Evolutionary conservation across 768 basidiomycete genomes (phyloP), one percentile per base, ranked within the genome.

Genomic region (Galerina sulciceps): DNA sequence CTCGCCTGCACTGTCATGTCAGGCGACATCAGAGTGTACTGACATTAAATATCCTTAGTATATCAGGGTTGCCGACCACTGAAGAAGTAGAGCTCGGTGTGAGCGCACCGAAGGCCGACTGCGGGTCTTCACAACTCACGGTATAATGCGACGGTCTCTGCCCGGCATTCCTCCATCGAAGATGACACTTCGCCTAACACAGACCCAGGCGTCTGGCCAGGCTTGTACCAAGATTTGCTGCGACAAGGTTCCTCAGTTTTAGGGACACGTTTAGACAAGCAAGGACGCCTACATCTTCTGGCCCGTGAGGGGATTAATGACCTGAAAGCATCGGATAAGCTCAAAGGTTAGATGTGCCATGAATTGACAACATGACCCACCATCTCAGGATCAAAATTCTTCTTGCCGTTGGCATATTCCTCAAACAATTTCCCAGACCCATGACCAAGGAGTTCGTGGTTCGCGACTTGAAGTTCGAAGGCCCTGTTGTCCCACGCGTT

Each of bases 151-250:
- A 93, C 93, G 2, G 91, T 83, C 75, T 96, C 94, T 9, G 93
- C 93, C n/a, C 94, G 86, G 65, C 93, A 94, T 75, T 95, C 93
- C 73, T 95, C 94, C 85, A 94, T 85, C 1, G 93, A 94, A 0
- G 93, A 94, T 3, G 91, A 93, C 8, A 93, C 90, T 59, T 94
- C 90, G 0, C 93, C 93, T 1, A 96, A 79, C 1, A 94, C 88
- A 10, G 91, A 87, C 48, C 85, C 90, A 38, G 91, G 83, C 0
- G 90, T 93, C 72, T 94, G 93, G 8, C 93, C 93, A 35, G 89
- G 83, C 69, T 90, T 90, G 73, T 96, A 96, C 93, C 93, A 95
- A 14, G 90, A 87, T 3, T 84, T 80, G 54, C 91, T 93, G 45
- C 6, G 42, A 55, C 23, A 34, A 51, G 14, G 59, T 47, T 38